phyloP scores from a whole-genome alignment of 2,329 filamentous ascomycete species.

The Akanthomyces uredinophilus region DNA sequence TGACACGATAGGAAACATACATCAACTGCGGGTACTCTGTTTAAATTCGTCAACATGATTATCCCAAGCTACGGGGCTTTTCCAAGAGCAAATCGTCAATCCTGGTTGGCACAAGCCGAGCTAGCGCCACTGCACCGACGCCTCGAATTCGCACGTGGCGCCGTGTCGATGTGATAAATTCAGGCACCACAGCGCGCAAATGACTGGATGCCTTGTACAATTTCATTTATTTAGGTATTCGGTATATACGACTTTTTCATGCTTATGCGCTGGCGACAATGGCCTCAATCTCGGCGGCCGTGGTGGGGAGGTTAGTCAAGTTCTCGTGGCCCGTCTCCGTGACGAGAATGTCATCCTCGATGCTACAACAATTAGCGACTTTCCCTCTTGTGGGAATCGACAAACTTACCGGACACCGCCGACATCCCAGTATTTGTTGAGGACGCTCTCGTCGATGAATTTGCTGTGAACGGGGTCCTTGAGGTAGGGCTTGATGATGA shows the following conservation, averaged over 20 bases:
- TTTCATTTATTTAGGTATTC: background rate
- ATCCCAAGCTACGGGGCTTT: too few relatives aligned
- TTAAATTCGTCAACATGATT: too few relatives aligned
- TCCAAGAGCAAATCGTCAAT: too few relatives aligned
- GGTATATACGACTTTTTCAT: background rate
- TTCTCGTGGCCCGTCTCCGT: constrained; percentile 66
- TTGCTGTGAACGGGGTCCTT: constrained; percentile 65
- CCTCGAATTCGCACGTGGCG: too few relatives aligned
- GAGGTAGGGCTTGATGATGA: constrained; percentile 79
- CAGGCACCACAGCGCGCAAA: too few relatives aligned
- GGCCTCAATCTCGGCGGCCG: constrained; percentile 55
- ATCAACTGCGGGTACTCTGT: too few relatives aligned
- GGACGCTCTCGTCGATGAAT: constrained; percentile 68
- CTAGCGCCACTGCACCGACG: too few relatives aligned
- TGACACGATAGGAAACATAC: too few relatives aligned
- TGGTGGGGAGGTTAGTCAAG: constrained; percentile 66
- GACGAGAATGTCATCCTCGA: constrained; percentile 69
- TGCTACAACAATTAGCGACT: constrained; percentile 31
- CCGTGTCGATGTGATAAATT: too few relatives aligned
- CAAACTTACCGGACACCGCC: constrained; percentile 61
- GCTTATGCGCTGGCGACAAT: constrained; percentile 19
- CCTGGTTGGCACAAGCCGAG: too few relatives aligned
- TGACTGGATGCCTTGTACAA: background rate
- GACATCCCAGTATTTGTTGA: constrained; percentile 78
- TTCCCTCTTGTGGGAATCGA: background rate